Evolutionary conservation across 345 rosid species (phyloP), one percentile per base, ranked within the genome.

Genomic region (Citrus medica): DNA sequence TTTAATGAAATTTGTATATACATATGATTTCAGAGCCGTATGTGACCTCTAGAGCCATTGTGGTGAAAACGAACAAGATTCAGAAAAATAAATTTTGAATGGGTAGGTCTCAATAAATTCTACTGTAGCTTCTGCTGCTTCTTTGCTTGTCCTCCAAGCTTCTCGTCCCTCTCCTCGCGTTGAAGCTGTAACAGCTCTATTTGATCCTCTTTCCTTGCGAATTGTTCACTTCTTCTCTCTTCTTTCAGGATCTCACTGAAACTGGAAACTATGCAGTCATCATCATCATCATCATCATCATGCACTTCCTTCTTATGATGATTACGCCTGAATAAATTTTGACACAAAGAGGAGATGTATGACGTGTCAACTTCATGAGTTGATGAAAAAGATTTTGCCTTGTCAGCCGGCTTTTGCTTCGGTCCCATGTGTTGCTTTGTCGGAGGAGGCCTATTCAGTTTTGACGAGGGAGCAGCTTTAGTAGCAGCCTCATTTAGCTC

Each of bases 191-290:
- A 58, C 48, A 1, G 66, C 66, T 73, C 67, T 1, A 21, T 21
- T 38, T 37, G 33, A 25, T 59, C 67, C 32, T 73, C 76, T 33
- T 73, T 24, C 24, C 67, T 59, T 24, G 67, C 76, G 4, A 37
- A 14, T 59, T 37, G 25, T 3, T n/a, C 35, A 10, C 67, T n/a
- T 25, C 4, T 73, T 59, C 67, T 73, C 55, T 73, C 76, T 58
- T 33, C 66, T 73, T 58, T 58, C 76, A 8, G 76, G 32, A 73
- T 73, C 35, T 73, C 67, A 59, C 19, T 73, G 48, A 59, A 59
- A 6, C 62, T 59, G 55, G 67, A 73, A 61, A 59, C 67, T 35
- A 35, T 59, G 62, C 76, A 35, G n/a, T 73, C 76, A 4, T 33
- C 76, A 7, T 73, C 53, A 4, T 9, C 42, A 1, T 25, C 27